phyloP scores from a whole-genome alignment of 345 rosid species.

The Noccaea bulbosa region DNA sequence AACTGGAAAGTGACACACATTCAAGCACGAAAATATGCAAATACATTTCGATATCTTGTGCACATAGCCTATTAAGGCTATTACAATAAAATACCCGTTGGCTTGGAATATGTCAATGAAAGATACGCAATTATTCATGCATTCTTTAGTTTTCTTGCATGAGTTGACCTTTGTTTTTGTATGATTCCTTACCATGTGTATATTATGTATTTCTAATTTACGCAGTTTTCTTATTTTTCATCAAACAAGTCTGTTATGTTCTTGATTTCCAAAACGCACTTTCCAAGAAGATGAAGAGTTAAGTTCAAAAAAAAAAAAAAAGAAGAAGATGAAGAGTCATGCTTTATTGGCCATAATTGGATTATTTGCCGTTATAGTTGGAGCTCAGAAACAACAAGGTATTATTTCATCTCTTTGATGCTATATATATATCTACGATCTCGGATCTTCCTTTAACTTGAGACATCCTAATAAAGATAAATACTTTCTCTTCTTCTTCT shows the following conservation, averaged over 20 bases:
- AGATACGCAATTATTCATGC: not conserved
- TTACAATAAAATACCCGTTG: not conserved
- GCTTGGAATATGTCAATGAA: not conserved
- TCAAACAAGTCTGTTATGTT: not conserved
- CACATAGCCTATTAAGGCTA: not conserved
- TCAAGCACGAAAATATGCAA: not conserved
- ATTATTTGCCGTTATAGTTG: not conserved
- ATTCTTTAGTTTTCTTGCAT: not conserved
- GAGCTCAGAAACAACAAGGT: constrained; percentile 6
- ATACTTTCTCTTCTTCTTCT: not conserved
- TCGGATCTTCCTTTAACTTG: not conserved
- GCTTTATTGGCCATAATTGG: not conserved
- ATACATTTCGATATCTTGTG: not conserved
- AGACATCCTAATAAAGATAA: too few relatives aligned
- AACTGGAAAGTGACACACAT: not conserved
- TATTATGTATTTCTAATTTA: not conserved
- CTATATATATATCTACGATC: not conserved
- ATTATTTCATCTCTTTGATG: not conserved
- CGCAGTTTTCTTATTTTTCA: not conserved
- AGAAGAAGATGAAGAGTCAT: constrained; percentile 10
- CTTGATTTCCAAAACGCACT: not conserved
- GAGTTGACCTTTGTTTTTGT: not conserved
- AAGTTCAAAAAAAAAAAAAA: too few relatives aligned
- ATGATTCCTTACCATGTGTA: not conserved
- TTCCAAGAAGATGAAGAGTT: constrained; percentile 1